phyloP scores from a whole-genome alignment of 495 filamentous ascomycete genomes.

The Aspergillus heteromorphus region DNA sequence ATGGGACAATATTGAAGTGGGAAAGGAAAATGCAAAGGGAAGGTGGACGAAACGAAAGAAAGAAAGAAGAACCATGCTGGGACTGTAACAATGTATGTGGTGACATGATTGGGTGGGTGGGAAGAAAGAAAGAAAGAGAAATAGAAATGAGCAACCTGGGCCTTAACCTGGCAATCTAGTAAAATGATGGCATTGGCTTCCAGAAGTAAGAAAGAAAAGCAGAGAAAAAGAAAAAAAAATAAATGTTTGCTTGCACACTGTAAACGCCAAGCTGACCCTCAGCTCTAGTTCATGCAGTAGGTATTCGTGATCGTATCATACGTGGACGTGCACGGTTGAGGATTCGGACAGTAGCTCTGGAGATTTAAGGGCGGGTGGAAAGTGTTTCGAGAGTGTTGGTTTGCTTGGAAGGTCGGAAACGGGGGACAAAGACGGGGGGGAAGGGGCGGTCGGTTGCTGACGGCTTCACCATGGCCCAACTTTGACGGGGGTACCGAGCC shows the following conservation, averaged over 20 bases:
- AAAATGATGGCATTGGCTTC: conserved; percentile 8
- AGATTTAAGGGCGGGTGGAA: conserved; percentile 14
- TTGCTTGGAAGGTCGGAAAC: conserved; percentile 5
- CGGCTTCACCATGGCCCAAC: conserved; percentile 63
- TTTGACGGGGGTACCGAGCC: conserved; percentile 59
- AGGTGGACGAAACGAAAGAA: conserved; percentile 12
- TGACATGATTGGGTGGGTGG: not conserved
- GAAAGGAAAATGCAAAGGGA: conserved; percentile 10
- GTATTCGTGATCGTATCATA: conserved; percentile 45
- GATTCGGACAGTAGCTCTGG: conserved; percentile 19
- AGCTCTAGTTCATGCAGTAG: conserved; percentile 44
- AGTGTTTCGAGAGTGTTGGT: conserved; percentile 4
- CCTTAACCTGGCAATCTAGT: conserved; percentile 11
- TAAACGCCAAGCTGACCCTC: conserved; percentile 43
- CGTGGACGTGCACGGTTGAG: conserved; percentile 34
- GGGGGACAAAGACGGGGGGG: conserved; percentile 8
- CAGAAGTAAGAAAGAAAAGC: conserved; percentile 15
- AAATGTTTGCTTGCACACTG: conserved; percentile 33
- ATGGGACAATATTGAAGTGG: conserved; percentile 8
- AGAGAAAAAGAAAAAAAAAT: conserved; percentile 13
- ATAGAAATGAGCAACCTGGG: conserved; percentile 6
- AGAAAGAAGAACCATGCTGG: conserved; percentile 4
- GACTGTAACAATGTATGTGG: not conserved
- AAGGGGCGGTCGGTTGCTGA: conserved; percentile 1
- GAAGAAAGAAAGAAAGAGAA: conserved; percentile 6